phyloP scores from a whole-genome alignment of 2,329 filamentous ascomycete genomes.

The Penicillium janthinellum region DNA sequence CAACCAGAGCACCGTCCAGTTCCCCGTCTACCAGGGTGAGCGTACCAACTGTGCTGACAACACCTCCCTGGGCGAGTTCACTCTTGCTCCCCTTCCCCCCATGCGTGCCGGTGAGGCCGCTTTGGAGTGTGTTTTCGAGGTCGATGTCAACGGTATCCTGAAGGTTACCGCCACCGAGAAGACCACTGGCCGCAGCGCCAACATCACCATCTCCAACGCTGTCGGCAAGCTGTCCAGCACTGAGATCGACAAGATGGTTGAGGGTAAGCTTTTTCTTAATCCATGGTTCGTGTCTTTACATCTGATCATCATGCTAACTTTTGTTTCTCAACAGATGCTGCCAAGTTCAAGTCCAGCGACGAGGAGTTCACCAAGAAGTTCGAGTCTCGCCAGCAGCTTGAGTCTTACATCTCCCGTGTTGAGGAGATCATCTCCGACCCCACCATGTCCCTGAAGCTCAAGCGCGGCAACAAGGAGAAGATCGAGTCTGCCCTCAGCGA shows the following conservation, averaged over 20 bases:
- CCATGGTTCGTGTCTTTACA: too few relatives aligned
- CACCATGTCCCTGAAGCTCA: constrained; percentile 92
- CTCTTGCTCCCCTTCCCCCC: constrained; percentile 79
- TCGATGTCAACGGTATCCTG: constrained; percentile 99
- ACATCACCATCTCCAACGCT: constrained; percentile 99
- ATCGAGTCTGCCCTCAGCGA: constrained; percentile 96
- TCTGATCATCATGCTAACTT: constrained; percentile 13
- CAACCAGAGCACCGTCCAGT: constrained; percentile 78
- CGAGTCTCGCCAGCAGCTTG: constrained; percentile 97
- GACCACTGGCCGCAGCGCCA: constrained; percentile 94
- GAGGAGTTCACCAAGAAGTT: constrained; percentile 99
- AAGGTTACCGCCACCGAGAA: constrained; percentile 99
- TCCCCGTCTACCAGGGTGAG: constrained; percentile 95
- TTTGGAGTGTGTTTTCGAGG: constrained; percentile 97
- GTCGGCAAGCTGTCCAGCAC: constrained; percentile 93
- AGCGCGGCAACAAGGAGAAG: constrained; percentile 99
- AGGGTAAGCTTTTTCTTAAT: constrained; percentile 55
- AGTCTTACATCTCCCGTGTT: constrained; percentile 97
- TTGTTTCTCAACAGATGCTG: constrained; percentile 64
- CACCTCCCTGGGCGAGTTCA: constrained; percentile 97
- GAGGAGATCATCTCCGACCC: constrained; percentile 99
- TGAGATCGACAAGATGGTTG: constrained; percentile 99
- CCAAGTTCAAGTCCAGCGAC: constrained; percentile 98
- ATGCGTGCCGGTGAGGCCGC: constrained; percentile 95
- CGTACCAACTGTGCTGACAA: constrained; percentile 98